Base-by-base conservation (phyloP, 257 asterid genomes). In the Penstemon eatonii region DNA sequence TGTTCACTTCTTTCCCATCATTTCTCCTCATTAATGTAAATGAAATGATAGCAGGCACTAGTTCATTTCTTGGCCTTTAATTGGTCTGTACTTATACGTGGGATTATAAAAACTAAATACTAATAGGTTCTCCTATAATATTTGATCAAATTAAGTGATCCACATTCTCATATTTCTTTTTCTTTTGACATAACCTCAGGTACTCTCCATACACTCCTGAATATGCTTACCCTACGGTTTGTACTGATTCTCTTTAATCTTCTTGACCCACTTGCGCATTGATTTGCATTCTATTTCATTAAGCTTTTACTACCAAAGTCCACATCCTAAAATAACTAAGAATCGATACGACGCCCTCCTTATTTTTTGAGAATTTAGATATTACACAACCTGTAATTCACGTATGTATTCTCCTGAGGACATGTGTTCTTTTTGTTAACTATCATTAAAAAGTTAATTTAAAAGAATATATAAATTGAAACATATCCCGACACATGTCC, bases 191-290 rank as follows among this genome's bases (percentile, higher is more conserved):
- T 63, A 68, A 33, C 37, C 57, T 65, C 95, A 93, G 98, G 96
- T 93, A 85, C 88, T 85, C 97, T 65, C 86, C 97, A 13, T 90
- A 83, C 86, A 85, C 95, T 33, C 79, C 85, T 19, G 95, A 87
- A 68, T 87, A 82, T 70, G 66, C 87, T 12, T 85, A 82, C 72
- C 97, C 97, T 61, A 80, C 97, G 95, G 98, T 93, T 74, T 74
- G 94, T 80, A 51, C 78, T 54, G 5, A 7, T 75, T 74, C 74
- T 47, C 43, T 40, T 49, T 7, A 37, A 15, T 59, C 55, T 39
- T 41, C 25, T 59, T 52, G 52, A 50, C 54, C 15, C 33, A 25
- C 33, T 25, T 25, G 33, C 33, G 2, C 33, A 2, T 2, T 25
- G 2, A 4, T 49, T 9, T 49, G 54, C 54, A 49, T 49, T 49